Conservation (phyloP, 1,284 basidiomycete species). For the Trametes hirsuta region DNA sequence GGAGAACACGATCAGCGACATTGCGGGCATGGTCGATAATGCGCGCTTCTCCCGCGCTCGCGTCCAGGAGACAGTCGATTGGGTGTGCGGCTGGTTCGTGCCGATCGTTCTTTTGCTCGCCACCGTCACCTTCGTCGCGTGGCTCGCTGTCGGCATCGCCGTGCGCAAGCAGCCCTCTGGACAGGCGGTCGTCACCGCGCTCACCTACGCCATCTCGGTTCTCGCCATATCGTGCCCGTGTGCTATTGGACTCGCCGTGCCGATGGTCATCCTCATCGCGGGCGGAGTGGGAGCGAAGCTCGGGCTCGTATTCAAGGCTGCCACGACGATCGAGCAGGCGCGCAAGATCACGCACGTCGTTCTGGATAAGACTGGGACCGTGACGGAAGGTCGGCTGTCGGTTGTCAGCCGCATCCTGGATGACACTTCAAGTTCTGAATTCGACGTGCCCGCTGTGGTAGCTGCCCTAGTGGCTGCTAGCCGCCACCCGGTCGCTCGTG, state of each 20-base stretch:
- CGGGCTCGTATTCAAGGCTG: slow-evolving; percentile 41
- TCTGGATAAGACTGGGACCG: slow-evolving; percentile 54
- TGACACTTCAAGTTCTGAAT: slow-evolving; percentile 15
- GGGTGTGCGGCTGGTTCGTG: slow-evolving; percentile 39
- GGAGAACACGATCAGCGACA: slow-evolving; percentile 48
- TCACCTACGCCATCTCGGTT: slow-evolving; percentile 47
- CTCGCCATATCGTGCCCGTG: slow-evolving; percentile 49
- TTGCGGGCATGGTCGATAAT: slow-evolving; percentile 42
- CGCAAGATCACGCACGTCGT: slow-evolving; percentile 39
- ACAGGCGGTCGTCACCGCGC: slow-evolving; percentile 35
- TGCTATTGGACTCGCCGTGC: slow-evolving; percentile 43
- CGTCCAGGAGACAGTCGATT: slow-evolving; percentile 45
- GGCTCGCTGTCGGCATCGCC: slow-evolving; percentile 40
- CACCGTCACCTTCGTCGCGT: slow-evolving; percentile 40
- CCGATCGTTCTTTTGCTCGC: slow-evolving; percentile 38
- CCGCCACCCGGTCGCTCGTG: slow-evolving; percentile 40
- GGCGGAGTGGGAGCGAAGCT: slow-evolving; percentile 38
- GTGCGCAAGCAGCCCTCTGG: slow-evolving; percentile 33
- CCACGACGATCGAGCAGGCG: slow-evolving; percentile 36
- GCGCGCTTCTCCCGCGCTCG: slow-evolving; percentile 42
- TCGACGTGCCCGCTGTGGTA: slow-evolving; percentile 26
- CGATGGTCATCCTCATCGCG: slow-evolving; percentile 42
- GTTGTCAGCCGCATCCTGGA: slow-evolving; percentile 33
- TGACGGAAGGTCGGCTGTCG: slow-evolving; percentile 41
- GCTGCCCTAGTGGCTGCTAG: slow-evolving; percentile 32